Base-by-base conservation (phyloP, 1,139 yeast genomes). In the Magnusiomyces fungicola region DNA sequence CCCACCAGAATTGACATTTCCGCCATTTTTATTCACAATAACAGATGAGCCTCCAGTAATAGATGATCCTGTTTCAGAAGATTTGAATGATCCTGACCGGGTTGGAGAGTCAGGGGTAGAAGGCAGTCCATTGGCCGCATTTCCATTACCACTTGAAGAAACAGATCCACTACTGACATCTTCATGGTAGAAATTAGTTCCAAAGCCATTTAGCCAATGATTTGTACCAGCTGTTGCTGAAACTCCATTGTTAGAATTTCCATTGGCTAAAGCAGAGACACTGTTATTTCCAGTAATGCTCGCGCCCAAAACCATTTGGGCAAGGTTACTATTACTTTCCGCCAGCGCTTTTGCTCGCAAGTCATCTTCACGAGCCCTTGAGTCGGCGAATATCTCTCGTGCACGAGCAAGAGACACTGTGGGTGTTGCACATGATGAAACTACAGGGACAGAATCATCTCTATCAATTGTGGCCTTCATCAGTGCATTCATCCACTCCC, bases 401-500 rank as follows among this genome's bases (percentile, higher is more conserved):
- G 98, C 98, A 59, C 80, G 82, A 44, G 79, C 78, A 56, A 92
- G 72, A 23, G 95, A 82, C 12, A 92, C 92, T 0, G 97, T 92
- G 16, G 97, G 97, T 0, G 97, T 88, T 6, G 84, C 82, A 65
- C 96, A 92, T 29, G 97, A 85, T 54, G 96, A 85, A n/a, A 90
- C 84, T 2, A 88, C 94, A 0, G 98, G 97, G 14, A 86, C 88
- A 1, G 87, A 69, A 53, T 92, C 97, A 67, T 94, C 98, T 48
- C 95, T 76, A 64, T 92, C 99, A 59, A 92, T 94, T 0, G 98
- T 92, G 0, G 97, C 95, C 53, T 92, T 88, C 80, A 90, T 87
- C 55, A 92, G 71, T 0, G 97, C 96, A 51, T 90, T 86, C 79
- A 90, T 81, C 99, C 99, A 92, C 1, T 78, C 79, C 62, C 96